Evolutionary conservation across 2,329 filamentous ascomycete genomes (phyloP), one percentile per base, ranked within the genome.

Genomic region (Diaporthe ampelina): DNA sequence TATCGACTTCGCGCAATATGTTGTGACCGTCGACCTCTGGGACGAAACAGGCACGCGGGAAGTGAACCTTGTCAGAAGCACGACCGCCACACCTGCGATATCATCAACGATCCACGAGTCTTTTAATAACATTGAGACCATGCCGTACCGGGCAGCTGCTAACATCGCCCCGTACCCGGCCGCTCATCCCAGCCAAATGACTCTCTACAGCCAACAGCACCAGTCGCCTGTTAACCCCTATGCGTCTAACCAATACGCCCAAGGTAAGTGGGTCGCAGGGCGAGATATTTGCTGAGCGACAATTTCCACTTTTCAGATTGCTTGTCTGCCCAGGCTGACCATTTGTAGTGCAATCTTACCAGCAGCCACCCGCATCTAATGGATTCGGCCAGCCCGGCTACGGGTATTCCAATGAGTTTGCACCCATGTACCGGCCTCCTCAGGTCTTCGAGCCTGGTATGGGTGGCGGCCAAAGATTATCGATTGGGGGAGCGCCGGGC

Each of bases 71-170:
- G 88, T 91, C 32, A 91, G 92, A 80, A 88, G 89, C 68, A 90
- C 88, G 1, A 91, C 91, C 75, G 91, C 90, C 35, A 88, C 88
- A 4, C 94, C 75, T 1, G 95, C 94, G 19, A 97, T 97, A 79
- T 94, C 93, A 3, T 93, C 94, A 5, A 94, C 94, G 11, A 94
- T 93, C 11, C 92, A 93, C 6, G 94, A 93, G 9, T 94, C 94
- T 0, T 98, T 94, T 80, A 91, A 91, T 54, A 90, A 88, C 74
- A 87, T 83, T 72, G 82, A 80, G 77, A 81, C 83, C 68, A 77
- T 80, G 15, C 79, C 74, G 2, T 76, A 69, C 35, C 61, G 74
- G n/a, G 54, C 71, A 45, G 37, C 37, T 4, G 35, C 74, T 43
- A 76, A 74, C 63, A 76, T 76, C 35, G 74, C 74, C 11, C 74